A percentile compares a stretch with the other conserved stretches of the same genome.
These are phyloP conservation scores for Akanthomyces uredinophilus DNA, from an alignment of 2,329 filamentous ascomycete genomes.

Conservation along the genomic window DNA sequence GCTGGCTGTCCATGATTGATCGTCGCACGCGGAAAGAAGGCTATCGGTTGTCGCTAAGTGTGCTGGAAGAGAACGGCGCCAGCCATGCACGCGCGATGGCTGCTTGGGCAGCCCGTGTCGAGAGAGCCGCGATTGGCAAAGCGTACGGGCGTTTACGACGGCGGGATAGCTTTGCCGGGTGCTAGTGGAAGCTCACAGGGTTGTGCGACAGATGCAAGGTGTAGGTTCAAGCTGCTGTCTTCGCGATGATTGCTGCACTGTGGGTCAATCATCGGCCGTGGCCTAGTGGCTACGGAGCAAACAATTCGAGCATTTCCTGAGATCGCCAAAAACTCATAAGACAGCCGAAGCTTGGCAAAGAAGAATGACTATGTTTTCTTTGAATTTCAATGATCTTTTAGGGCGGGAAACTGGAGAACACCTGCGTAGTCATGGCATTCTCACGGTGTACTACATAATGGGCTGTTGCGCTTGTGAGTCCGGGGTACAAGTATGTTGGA, in stretches of 20 bases:
- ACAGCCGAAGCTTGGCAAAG: too few relatives aligned
- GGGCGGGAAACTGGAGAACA: too few relatives aligned
- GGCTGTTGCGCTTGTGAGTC: too few relatives aligned
- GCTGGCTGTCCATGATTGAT: neutral
- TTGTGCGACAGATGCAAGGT: neutral
- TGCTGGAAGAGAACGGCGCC: neutral
- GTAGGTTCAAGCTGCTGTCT: conserved; percentile 2
- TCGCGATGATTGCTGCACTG: neutral
- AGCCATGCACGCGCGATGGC: conserved; percentile 9
- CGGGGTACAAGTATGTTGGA: too few relatives aligned
- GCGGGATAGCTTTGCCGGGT: neutral
- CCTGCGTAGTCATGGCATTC: too few relatives aligned
- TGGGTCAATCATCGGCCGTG: neutral
- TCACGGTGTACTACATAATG: too few relatives aligned
- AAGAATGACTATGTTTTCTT: too few relatives aligned
- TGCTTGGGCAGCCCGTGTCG: neutral
- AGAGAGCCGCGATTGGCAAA: neutral
- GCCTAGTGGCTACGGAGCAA: neutral
- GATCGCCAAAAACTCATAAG: too few relatives aligned
- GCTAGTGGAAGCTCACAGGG: neutral
- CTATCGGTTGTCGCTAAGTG: neutral
- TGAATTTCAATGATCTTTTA: too few relatives aligned
- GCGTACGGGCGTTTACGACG: neutral
- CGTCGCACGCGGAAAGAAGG: neutral
- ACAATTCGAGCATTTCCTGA: neutral